Conservation (phyloP, 768 basidiomycete genomes). For the Leccinum uliginosum region DNA sequence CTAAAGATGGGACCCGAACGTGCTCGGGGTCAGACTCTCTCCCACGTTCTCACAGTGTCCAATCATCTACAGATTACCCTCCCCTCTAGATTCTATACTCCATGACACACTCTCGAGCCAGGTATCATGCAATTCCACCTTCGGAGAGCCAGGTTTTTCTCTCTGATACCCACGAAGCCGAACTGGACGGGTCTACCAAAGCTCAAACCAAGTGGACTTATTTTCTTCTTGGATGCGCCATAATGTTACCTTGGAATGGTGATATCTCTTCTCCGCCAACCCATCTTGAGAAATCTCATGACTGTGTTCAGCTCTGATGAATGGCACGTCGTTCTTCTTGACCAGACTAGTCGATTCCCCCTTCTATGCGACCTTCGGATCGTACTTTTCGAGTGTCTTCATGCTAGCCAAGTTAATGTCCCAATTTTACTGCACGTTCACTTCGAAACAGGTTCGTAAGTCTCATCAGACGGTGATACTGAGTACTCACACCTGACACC, state of each 20-base stretch:
- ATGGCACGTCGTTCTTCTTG: conserved; percentile 77
- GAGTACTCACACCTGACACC: conserved; percentile 4
- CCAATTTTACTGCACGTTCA: conserved; percentile 69
- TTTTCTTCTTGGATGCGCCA: conserved; percentile 75
- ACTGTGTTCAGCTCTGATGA: conserved; percentile 66
- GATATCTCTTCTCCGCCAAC: conserved; percentile 17
- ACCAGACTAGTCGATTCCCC: conserved; percentile 62
- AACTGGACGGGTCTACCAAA: conserved; percentile 26
- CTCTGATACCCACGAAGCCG: background rate
- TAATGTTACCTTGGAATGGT: conserved; percentile 91
- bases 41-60: background rate
- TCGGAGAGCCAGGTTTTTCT: conserved; percentile 10
- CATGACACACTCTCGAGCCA: conserved; percentile 9
- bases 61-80: background rate
- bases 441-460: conserved; percentile 58
- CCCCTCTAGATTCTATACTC: background rate
- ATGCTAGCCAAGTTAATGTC: conserved; percentile 65
- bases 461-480: background rate
- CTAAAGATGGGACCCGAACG: background rate
- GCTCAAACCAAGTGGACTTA: conserved; percentile 55
- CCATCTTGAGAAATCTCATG: background rate
- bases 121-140: conserved; percentile 21
- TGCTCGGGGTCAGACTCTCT: background rate
- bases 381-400: conserved; percentile 59
- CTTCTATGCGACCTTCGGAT: conserved; percentile 56